Percentiles rank a stretch among this genome's conserved stretches.
phyloP scores from a whole-genome alignment of 2,329 filamentous ascomycete species.

The Curvularia lunata region DNA sequence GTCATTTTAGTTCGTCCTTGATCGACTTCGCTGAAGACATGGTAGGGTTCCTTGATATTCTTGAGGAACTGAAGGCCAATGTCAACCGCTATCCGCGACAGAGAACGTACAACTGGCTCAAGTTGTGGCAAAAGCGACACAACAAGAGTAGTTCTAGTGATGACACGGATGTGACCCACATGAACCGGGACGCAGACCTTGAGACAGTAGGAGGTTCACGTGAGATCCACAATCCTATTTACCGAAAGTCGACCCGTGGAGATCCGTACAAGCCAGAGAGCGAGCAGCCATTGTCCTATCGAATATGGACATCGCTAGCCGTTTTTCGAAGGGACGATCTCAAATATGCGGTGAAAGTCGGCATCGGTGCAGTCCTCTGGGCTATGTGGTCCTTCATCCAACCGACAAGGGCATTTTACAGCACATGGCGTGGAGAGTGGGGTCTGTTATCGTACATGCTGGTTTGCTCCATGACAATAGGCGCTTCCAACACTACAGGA shows the following conservation, averaged over 20 bases:
- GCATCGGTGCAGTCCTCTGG: constrained; percentile 85
- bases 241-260: constrained; percentile 35
- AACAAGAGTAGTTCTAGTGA: constrained; percentile 19
- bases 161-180: constrained; percentile 33
- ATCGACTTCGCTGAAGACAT: constrained; percentile 91
- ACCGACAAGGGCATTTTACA: constrained; percentile 77
- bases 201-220: constrained; percentile 39
- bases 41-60: constrained; percentile 77
- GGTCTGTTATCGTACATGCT: constrained; percentile 96
- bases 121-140: constrained; percentile 67
- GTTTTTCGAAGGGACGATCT: constrained; percentile 69
- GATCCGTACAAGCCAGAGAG: constrained; percentile 38
- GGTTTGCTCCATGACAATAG: constrained; percentile 96
- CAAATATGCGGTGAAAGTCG: constrained; percentile 89
- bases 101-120: constrained; percentile 83
- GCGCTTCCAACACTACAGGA: constrained; percentile 92
- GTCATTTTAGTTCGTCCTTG: constrained; percentile 92
- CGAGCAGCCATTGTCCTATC: constrained; percentile 51
- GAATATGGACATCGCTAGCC: constrained; percentile 61
- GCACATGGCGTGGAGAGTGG: constrained; percentile 94
- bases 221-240: constrained; percentile 47
- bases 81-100: constrained; percentile 65
- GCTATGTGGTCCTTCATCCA: constrained; percentile 87
- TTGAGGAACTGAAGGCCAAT: constrained; percentile 83
- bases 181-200: constrained; percentile 36